These are phyloP conservation scores for Rhododendron mucronatum DNA, from an alignment of 148 eudicot species.

Conservation along the genomic window DNA sequence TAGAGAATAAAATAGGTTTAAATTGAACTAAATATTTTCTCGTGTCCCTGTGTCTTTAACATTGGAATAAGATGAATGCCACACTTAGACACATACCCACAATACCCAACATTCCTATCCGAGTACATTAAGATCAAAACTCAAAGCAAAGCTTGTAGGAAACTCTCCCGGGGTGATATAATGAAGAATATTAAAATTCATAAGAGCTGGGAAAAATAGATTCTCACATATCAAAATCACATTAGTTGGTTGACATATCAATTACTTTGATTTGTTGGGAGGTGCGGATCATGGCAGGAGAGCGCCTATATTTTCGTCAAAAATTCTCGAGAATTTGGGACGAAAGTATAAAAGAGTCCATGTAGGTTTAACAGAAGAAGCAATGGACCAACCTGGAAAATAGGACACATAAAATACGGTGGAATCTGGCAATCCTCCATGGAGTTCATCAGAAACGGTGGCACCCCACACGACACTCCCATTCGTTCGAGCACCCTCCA, in stretches of 20 bases:
- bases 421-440: slow-evolving; percentile 40
- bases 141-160: not conserved
- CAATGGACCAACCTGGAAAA: slow-evolving; percentile 61
- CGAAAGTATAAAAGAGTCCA: not conserved
- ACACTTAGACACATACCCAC: not conserved
- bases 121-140: not conserved
- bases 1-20: not conserved
- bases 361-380: not conserved
- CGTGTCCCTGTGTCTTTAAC: not conserved
- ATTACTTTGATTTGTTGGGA: not conserved
- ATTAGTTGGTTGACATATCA: not conserved
- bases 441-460: slow-evolving; percentile 28
- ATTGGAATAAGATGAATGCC: not conserved
- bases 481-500: slow-evolving; percentile 76
- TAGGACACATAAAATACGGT: slow-evolving; percentile 72
- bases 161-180: not conserved
- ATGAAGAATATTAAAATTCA: not conserved
- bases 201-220: not conserved
- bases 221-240: no score
- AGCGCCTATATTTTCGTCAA: not conserved
- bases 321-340: not conserved
- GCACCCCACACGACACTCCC: slow-evolving; percentile 53
- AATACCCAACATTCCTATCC: not conserved
- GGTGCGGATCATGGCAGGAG: not conserved
- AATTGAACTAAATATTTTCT: not conserved